Conservation (phyloP, 257 asterid species). For the Scutellaria baicalensis region DNA sequence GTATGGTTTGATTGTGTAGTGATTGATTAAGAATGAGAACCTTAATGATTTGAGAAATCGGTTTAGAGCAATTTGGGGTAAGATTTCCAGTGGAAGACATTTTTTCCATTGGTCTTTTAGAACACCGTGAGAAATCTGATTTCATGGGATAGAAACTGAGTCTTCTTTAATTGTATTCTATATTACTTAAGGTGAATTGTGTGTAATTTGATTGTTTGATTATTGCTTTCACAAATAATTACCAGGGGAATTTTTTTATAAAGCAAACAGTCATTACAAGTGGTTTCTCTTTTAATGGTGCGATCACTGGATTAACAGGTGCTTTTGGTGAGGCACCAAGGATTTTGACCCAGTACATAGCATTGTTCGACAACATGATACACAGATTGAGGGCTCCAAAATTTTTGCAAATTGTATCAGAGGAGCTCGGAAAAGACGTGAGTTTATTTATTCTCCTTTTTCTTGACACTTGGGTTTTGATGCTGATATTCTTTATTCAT, state of each 20-base stretch:
- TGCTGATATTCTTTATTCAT: background rate
- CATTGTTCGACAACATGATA: conserved; percentile 56
- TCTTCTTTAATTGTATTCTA: too few species aligned
- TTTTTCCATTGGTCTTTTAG: background rate
- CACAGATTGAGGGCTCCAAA: conserved; percentile 74
- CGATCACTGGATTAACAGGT: conserved; percentile 26
- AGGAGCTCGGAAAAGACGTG: conserved; percentile 72
- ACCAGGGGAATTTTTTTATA: too few species aligned
- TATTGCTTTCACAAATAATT: too few species aligned
- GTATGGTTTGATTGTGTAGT: background rate
- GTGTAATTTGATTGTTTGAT: too few species aligned
- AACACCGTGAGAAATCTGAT: background rate
- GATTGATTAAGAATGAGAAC: background rate
- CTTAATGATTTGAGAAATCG: background rate
- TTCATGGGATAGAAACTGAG: too few species aligned
- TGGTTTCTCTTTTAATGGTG: background rate
- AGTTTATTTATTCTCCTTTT: background rate
- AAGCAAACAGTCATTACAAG: background rate
- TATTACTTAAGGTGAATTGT: too few species aligned
- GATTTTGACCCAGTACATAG: conserved; percentile 55
- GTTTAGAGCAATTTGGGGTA: background rate
- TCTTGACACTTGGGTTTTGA: background rate
- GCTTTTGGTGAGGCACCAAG: conserved; percentile 47
- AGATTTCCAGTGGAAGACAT: background rate
- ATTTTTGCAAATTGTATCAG: conserved; percentile 57